phyloP scores from a whole-genome alignment of 306 rosid species.

The Sindora glabra region DNA sequence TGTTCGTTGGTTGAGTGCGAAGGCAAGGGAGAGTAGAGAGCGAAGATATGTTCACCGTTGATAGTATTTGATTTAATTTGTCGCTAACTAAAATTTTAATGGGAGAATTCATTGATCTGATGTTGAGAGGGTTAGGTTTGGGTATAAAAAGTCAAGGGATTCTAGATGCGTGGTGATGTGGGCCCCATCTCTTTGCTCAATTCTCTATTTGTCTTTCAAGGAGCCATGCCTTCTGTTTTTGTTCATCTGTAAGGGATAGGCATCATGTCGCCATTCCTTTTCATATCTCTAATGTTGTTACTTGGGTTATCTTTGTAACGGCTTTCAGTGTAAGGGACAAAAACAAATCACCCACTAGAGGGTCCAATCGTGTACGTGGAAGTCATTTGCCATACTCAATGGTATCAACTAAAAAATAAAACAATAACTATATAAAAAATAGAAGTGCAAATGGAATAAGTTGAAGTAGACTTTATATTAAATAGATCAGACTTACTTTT shows the following conservation, averaged over 20 bases:
- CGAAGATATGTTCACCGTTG: no score
- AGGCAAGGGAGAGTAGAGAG: conserved; percentile 18
- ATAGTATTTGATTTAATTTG: conserved; percentile 16
- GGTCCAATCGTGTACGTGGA: no score
- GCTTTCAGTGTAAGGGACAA: no score
- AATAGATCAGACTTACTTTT: no score
- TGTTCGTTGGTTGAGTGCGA: background rate
- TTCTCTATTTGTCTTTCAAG: background rate
- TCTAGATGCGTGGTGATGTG: conserved; percentile 33
- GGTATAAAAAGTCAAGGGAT: conserved; percentile 47
- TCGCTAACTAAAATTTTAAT: conserved; percentile 20
- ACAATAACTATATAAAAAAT: no score
- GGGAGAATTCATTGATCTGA: background rate
- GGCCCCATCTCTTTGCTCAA: background rate
- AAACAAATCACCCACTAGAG: no score
- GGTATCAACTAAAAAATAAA: no score
- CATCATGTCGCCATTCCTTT: background rate
- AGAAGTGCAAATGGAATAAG: no score
- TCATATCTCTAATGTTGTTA: background rate
- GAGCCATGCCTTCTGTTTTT: conserved; percentile 5
- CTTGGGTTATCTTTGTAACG: background rate
- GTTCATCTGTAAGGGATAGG: conserved; percentile 8
- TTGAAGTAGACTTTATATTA: no score
- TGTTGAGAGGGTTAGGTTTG: background rate
- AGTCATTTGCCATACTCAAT: no score